Evolutionary conservation across 225 moss, liverwort and hornwort genomes (phyloP), one percentile per base, ranked within the genome.

Genomic region (Sphagnum contortum): DNA sequence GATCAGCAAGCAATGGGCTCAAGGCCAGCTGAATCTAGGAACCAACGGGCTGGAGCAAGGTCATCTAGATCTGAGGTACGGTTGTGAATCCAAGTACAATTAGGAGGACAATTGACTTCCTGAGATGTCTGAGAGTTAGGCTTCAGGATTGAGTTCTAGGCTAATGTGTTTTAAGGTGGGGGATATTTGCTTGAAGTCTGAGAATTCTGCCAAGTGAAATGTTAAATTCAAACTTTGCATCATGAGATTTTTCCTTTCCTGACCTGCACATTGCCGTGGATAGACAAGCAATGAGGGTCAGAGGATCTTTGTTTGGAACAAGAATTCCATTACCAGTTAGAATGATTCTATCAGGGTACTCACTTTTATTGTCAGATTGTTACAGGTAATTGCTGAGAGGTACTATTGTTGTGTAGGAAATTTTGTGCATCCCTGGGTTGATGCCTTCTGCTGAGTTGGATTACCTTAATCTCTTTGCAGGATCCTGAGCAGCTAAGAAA

Each of bases 401-500:
- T 3, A 10, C 4, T 46, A 10, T 55, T 56, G 50, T 3, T 6
- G 8, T 59, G 46, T 58, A 45, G 54, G 47, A 8, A 59, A 3
- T 49, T 49, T 66, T 78, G 61, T 72, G 75, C 77, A 29, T 29
- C 29, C 0, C 29, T 29, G 29, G 29, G 29, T 29, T 29, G 29
- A 29, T 29, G 29, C 29, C 29, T 29, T 29, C 29, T 29, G 29
- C 29, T 29, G 29, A 29, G 29, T 29, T 29, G 29, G 29, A 29
- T 29, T 29, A 29, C 64, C 55, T 45, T 54, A 48, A 9, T 55
- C 44, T 73, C 69, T 4, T 44, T 55, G 8, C 66, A 64, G 44
- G 58, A 13, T 55, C 52, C 67, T 47, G 79, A 80, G 12, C 67
- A 67, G 13, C 9, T 69, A 50, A 47, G 67, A 66, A 62, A 66